Evolutionary conservation across 192 early-diverging fungal species (phyloP).

Genomic region (Mycoemilia scoparia): DNA sequence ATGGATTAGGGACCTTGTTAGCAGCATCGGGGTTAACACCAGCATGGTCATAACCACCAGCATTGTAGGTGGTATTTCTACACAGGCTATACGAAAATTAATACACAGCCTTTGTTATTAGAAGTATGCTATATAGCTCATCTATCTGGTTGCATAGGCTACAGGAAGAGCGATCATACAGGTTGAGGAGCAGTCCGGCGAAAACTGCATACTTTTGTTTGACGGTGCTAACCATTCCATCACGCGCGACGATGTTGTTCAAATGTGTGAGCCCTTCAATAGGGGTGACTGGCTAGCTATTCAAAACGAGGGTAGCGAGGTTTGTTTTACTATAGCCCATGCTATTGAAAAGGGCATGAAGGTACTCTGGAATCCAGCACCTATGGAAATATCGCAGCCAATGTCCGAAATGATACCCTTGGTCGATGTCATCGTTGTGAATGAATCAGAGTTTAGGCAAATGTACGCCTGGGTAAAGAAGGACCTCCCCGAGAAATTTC

Average conservation of each 20-base stretch:
- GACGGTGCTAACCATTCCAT: conserved; percentile 57
- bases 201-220: conserved; percentile 77
- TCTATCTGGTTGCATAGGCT: conserved; percentile 29
- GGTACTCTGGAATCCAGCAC: conserved; percentile 74
- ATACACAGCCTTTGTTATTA: no score
- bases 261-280: conserved; percentile 33
- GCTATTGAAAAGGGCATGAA: conserved; percentile 40
- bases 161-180: conserved; percentile 82
- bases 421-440: conserved; percentile 63
- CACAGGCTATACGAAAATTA: no score
- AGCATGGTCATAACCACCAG: no score
- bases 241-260: conserved; percentile 20
- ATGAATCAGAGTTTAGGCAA: conserved; percentile 63
- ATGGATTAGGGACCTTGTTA: conserved; percentile 55
- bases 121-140: no score
- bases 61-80: no score
- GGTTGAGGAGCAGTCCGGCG: conserved; percentile 41
- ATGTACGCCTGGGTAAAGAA: no score
- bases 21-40: conserved; percentile 43
- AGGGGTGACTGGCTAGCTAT: conserved; percentile 59
- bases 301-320: conserved; percentile 72
- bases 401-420: conserved; percentile 30
- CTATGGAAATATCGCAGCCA: conserved; percentile 33
- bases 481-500: no score
- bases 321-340: conserved; percentile 39